Conservation (phyloP, 768 basidiomycete genomes). For the Boletus tomentosulus region DNA sequence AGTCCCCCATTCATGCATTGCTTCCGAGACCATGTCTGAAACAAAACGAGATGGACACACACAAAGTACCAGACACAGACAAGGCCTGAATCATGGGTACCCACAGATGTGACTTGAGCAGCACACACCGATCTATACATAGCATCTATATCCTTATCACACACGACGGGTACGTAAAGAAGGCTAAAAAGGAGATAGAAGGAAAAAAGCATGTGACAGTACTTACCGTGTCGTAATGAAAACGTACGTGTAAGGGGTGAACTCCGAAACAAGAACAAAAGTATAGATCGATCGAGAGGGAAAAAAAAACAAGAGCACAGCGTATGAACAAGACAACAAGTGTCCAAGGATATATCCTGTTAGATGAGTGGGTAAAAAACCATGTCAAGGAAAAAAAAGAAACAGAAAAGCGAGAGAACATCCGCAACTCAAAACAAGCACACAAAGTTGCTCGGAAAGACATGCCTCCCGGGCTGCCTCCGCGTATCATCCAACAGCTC, state of each 20-base stretch:
- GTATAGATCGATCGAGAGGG: not conserved
- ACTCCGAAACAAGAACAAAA: not conserved
- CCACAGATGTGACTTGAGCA: no score
- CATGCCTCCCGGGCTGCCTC: conserved; percentile 64
- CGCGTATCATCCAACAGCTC: conserved; percentile 75
- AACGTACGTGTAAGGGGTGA: not conserved
- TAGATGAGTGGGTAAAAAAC: conserved; percentile 4
- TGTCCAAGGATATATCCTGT: conserved; percentile 4
- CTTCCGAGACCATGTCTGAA: not conserved
- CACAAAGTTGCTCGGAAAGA: conserved; percentile 89
- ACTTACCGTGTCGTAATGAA: not conserved
- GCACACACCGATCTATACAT: not conserved
- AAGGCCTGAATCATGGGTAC: no score
- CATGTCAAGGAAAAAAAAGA: not conserved
- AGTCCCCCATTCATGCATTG: not conserved
- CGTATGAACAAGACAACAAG: not conserved
- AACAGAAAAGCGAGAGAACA: not conserved
- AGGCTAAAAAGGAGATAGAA: not conserved
- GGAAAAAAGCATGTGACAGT: not conserved
- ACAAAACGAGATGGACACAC: not conserved
- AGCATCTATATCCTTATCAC: not conserved
- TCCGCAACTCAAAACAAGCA: conserved; percentile 53
- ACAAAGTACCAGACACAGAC: not conserved
- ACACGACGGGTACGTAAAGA: not conserved
- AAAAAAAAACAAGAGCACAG: not conserved